Conservation (phyloP, 441 rosid genomes). For the Pelargonium citronellum region DNA sequence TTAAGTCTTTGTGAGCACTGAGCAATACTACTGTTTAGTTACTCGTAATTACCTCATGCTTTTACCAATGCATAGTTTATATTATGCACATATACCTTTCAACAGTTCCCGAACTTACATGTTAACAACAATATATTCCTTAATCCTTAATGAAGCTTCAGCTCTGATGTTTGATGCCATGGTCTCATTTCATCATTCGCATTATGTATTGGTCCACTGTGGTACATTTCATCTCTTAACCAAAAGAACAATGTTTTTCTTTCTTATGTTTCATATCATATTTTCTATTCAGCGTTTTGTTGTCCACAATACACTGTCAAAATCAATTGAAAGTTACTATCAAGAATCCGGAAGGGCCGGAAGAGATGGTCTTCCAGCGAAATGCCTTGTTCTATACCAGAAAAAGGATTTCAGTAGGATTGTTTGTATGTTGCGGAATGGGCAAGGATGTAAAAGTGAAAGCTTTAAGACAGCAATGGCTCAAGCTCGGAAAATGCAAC, state of each 20-base stretch:
- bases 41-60: too few relatives aligned
- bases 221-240: not conserved
- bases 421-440: conserved; percentile 82
- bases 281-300: conserved; percentile 62
- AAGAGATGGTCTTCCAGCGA: conserved; percentile 65
- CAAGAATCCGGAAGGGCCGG: conserved; percentile 99
- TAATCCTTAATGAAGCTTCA: too few relatives aligned
- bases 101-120: too few relatives aligned
- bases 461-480: conserved; percentile 77
- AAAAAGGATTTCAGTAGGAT: conserved; percentile 95
- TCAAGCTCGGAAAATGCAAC: conserved; percentile 85
- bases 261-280: not conserved
- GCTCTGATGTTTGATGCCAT: too few relatives aligned
- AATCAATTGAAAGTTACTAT: conserved; percentile 87
- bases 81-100: too few relatives aligned
- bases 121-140: too few relatives aligned
- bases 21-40: too few relatives aligned
- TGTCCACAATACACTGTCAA: conserved; percentile 83
- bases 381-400: conserved; percentile 72
- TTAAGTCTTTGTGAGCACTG: too few relatives aligned
- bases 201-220: too few relatives aligned
- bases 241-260: not conserved
- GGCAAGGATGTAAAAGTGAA: conserved; percentile 59
- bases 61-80: too few relatives aligned
- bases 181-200: too few relatives aligned